These are phyloP conservation scores for Metarhizium robertsii DNA, from an alignment of 2,329 filamentous ascomycete genomes.

Conservation along the genomic window DNA sequence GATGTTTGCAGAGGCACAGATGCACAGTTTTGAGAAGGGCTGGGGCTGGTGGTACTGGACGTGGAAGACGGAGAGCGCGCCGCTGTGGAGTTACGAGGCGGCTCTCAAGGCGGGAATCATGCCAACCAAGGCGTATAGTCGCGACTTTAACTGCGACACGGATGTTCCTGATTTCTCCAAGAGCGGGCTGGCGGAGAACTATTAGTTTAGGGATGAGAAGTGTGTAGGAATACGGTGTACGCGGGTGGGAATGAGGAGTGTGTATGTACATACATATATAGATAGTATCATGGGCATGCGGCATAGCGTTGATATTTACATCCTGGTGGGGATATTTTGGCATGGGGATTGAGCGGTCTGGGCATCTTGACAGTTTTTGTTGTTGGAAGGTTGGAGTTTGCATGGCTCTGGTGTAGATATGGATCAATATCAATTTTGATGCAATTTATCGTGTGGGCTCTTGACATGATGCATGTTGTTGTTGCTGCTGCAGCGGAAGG, in stretches of 20 bases:
- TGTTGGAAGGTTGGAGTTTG: not conserved
- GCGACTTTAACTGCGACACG: slow-evolving; percentile 57
- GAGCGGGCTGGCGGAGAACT: slow-evolving; percentile 40
- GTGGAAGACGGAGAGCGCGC: slow-evolving; percentile 78
- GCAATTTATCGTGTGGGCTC: no score
- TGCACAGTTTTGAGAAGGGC: slow-evolving; percentile 84
- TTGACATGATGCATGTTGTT: no score
- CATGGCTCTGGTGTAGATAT: not conserved
- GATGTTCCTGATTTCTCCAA: slow-evolving; percentile 44
- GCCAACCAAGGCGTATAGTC: slow-evolving; percentile 63
- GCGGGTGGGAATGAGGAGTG: no score
- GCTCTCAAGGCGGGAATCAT: slow-evolving; percentile 71
- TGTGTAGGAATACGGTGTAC: not conserved
- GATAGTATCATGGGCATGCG: not conserved
- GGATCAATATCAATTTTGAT: no score
- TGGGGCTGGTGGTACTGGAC: slow-evolving; percentile 99
- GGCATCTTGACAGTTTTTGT: not conserved
- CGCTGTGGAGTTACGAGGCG: slow-evolving; percentile 87
- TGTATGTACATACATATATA: no score
- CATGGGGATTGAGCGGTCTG: not conserved
- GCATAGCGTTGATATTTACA: slow-evolving; percentile 1
- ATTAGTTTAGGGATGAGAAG: slow-evolving; percentile 14
- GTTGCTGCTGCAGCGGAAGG: no score
- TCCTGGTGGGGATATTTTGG: not conserved
- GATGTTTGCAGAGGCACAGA: slow-evolving; percentile 92